A percentile compares a stretch with the other conserved stretches of the same genome.
These are phyloP conservation scores for Ustilago sp. DNA, from an alignment of 1,284 basidiomycete species.

Conservation along the genomic window DNA sequence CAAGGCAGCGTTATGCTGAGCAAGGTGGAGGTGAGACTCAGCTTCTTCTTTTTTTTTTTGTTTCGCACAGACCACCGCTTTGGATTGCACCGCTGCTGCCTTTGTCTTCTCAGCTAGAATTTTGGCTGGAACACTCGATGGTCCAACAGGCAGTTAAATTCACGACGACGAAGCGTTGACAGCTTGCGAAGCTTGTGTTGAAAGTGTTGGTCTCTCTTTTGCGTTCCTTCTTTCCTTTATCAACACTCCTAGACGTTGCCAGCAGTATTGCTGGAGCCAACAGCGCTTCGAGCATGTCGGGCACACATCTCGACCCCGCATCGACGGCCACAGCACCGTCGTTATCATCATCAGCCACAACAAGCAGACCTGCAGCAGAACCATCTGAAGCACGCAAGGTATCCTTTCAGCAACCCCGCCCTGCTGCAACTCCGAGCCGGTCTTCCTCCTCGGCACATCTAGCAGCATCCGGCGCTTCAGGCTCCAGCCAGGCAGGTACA, in stretches of 20 bases:
- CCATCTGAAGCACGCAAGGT: slow-evolving; percentile 32
- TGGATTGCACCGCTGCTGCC: background rate
- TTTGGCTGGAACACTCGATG: background rate
- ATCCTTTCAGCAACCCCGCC: slow-evolving; percentile 22
- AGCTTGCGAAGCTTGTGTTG: slow-evolving; percentile 1
- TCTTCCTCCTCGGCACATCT: slow-evolving; percentile 26
- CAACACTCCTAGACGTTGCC: background rate
- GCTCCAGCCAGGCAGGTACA: slow-evolving; percentile 2
- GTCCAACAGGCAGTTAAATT: slow-evolving; percentile 9
- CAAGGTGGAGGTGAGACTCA: slow-evolving; percentile 10
- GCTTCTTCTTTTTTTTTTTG: background rate
- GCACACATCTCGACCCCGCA: slow-evolving; percentile 5
- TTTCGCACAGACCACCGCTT: slow-evolving; percentile 9
- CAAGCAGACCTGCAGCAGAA: background rate
- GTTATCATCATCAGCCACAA: background rate
- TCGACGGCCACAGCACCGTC: slow-evolving; percentile 7
- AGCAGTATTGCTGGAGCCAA: background rate
- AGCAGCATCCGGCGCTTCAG: slow-evolving; percentile 5
- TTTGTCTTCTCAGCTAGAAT: background rate
- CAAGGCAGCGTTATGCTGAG: background rate
- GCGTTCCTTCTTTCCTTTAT: background rate
- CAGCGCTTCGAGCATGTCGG: slow-evolving; percentile 15
- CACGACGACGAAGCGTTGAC: background rate
- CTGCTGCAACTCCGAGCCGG: slow-evolving; percentile 16
- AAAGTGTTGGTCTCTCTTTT: slow-evolving; percentile 33